These are phyloP conservation scores for Poa annua DNA, from an alignment of 176 grass and related monocot species.

Conservation along the genomic window DNA sequence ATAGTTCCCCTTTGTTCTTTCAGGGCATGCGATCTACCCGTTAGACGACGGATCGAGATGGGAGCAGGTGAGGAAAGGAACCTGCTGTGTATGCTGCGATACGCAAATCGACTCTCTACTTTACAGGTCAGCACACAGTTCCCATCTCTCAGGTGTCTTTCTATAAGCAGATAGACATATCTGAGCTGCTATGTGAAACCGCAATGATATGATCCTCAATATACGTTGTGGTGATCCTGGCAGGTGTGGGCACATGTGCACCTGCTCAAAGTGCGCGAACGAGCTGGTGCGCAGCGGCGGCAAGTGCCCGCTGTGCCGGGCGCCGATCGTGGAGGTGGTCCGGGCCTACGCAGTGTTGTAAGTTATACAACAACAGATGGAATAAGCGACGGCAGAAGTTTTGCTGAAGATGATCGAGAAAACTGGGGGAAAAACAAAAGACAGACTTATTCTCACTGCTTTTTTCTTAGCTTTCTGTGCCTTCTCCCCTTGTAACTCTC, in stretches of 20 bases:
- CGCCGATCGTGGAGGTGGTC: slow-evolving; percentile 87
- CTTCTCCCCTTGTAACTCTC: background rate
- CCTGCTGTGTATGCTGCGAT: slow-evolving; percentile 95
- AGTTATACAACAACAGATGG: slow-evolving; percentile 31
- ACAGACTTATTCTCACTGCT: background rate
- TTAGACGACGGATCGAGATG: slow-evolving; percentile 86
- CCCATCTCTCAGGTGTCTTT: background rate
- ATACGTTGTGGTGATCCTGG: background rate
- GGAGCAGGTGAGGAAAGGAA: slow-evolving; percentile 90
- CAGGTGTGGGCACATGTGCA: slow-evolving; percentile 99
- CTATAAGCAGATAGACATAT: background rate
- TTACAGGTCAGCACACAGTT: slow-evolving; percentile 68
- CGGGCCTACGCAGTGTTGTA: slow-evolving; percentile 83
- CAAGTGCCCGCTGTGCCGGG: slow-evolving; percentile 94
- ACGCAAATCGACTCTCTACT: slow-evolving; percentile 88
- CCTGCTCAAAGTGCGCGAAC: slow-evolving; percentile 96
- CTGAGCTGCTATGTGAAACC: background rate
- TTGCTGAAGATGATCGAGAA: slow-evolving; percentile 42
- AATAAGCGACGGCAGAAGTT: slow-evolving; percentile 53
- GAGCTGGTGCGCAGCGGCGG: slow-evolving; percentile 79
- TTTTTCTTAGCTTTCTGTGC: background rate
- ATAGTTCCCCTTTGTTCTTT: slow-evolving; percentile 22
- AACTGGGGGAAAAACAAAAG: background rate
- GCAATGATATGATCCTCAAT: background rate
- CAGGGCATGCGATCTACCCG: slow-evolving; percentile 54